Evolutionary conservation across 2,329 filamentous ascomycete species (phyloP).

Genomic region (Triangularia setosa): DNA sequence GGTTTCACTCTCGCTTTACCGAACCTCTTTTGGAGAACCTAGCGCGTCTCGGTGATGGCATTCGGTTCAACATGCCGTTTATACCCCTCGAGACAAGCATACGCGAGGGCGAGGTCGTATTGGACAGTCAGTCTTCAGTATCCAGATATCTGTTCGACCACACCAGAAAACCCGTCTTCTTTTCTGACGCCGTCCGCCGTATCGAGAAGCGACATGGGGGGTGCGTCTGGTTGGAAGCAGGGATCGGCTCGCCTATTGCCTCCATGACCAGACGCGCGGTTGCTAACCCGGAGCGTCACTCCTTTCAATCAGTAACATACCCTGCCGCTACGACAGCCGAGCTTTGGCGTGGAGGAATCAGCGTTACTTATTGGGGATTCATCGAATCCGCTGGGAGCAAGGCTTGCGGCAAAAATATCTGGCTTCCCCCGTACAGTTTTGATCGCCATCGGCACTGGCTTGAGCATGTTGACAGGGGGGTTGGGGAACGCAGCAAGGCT

Average conservation of each 20-base stretch:
- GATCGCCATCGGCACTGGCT: not conserved
- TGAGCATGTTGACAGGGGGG: not conserved
- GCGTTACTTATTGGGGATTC: not conserved
- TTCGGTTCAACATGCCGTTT: conserved; percentile 23
- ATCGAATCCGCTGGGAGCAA: not conserved
- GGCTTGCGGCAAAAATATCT: not conserved
- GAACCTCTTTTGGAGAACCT: conserved; percentile 25
- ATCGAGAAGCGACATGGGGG: conserved; percentile 30
- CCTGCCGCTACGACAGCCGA: not conserved
- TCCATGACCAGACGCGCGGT: conserved; percentile 31
- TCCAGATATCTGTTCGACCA: conserved; percentile 32
- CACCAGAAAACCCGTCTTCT: conserved; percentile 42
- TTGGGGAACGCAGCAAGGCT: not conserved
- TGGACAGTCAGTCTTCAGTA: not conserved
- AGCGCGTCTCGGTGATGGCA: conserved; percentile 31
- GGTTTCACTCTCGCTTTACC: conserved; percentile 43
- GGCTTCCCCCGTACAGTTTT: not conserved
- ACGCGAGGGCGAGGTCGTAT: not conserved
- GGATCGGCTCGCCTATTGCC: conserved; percentile 35
- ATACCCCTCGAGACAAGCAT: conserved; percentile 5
- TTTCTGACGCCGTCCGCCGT: conserved; percentile 38
- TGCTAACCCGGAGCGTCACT: not conserved
- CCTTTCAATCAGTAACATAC: not conserved
- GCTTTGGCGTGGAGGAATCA: not conserved
- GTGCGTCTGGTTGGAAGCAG: conserved; percentile 40